Conservation (phyloP, 495 filamentous ascomycete species). For the Oidiodendron maius region DNA sequence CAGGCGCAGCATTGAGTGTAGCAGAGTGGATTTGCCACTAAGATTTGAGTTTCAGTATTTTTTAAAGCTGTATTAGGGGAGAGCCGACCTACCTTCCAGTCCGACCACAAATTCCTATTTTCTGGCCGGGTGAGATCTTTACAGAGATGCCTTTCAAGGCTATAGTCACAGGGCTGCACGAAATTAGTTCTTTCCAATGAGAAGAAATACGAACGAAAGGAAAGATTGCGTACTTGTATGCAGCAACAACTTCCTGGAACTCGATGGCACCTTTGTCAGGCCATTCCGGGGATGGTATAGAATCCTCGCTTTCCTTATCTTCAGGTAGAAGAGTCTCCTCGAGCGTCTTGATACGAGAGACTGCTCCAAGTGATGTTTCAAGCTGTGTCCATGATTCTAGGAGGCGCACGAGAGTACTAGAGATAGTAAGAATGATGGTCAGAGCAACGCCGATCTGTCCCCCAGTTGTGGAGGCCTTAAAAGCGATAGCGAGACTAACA, state of each 20-base stretch:
- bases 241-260: slow-evolving; percentile 36
- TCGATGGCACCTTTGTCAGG: slow-evolving; percentile 29
- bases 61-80: not conserved
- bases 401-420: slow-evolving; percentile 1
- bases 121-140: slow-evolving; percentile 27
- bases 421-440: not conserved
- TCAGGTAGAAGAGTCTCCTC: slow-evolving; percentile 29
- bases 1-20: slow-evolving; percentile 24
- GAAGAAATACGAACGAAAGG: not conserved
- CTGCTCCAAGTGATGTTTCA: slow-evolving; percentile 33
- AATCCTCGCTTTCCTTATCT: slow-evolving; percentile 16
- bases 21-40: slow-evolving; percentile 28
- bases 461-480: slow-evolving; percentile 22
- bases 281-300: slow-evolving; percentile 27
- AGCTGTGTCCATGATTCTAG: slow-evolving; percentile 6
- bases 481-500: slow-evolving; percentile 24
- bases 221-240: slow-evolving; percentile 4
- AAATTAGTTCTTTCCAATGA: not conserved
- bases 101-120: slow-evolving; percentile 26
- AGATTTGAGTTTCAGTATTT: not conserved
- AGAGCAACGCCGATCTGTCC: slow-evolving; percentile 7
- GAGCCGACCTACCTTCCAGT: slow-evolving; percentile 23
- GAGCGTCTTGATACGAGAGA: slow-evolving; percentile 31
- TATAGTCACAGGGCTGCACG: slow-evolving; percentile 8
- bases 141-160: slow-evolving; percentile 26